Evolutionary conservation across 2,329 filamentous ascomycete genomes (phyloP).

Genomic region (Calonectria pseudoturangicola): DNA sequence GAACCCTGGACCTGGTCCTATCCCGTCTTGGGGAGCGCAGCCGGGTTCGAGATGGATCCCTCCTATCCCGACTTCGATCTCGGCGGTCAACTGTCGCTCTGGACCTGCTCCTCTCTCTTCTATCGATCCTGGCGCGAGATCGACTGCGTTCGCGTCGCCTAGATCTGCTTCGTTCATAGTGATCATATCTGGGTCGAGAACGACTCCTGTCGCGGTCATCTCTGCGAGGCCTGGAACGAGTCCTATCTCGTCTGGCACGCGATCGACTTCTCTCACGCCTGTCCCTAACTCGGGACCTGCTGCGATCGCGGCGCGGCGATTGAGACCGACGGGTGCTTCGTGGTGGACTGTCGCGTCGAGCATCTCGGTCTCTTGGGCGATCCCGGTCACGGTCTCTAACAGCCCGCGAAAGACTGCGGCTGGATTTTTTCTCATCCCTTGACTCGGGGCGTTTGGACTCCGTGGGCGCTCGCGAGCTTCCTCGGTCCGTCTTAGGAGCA

Average conservation of each 20-base stretch:
- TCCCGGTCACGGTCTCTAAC: constrained; percentile 49
- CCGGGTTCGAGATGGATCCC: constrained; percentile 56
- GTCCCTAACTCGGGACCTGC: constrained; percentile 57
- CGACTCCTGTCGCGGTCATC: constrained; percentile 59
- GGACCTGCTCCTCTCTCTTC: constrained; percentile 60
- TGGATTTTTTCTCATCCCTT: constrained; percentile 57
- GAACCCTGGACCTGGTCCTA: constrained; percentile 57
- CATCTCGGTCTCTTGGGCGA: constrained; percentile 54
- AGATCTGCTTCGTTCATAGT: constrained; percentile 60
- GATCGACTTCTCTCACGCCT: constrained; percentile 62
- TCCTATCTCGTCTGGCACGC: constrained; percentile 61
- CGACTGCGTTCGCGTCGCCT: constrained; percentile 62
- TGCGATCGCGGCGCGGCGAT: constrained; percentile 61
- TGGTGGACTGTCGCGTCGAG: constrained; percentile 56
- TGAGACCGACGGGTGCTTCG: constrained; percentile 61
- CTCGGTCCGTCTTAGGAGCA: constrained; percentile 58
- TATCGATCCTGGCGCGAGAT: constrained; percentile 57
- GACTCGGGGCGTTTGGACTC: constrained; percentile 52
- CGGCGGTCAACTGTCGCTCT: constrained; percentile 50
- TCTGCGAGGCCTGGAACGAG: constrained; percentile 61
- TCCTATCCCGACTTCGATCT: constrained; percentile 56
- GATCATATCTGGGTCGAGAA: constrained; percentile 58
- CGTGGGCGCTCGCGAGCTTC: constrained; percentile 58
- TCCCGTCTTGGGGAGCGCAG: constrained; percentile 55
- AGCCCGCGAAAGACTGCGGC: constrained; percentile 58